These are phyloP conservation scores for Xylariaceae sp. DNA, from an alignment of 2,329 filamentous ascomycete species.

Conservation along the genomic window DNA sequence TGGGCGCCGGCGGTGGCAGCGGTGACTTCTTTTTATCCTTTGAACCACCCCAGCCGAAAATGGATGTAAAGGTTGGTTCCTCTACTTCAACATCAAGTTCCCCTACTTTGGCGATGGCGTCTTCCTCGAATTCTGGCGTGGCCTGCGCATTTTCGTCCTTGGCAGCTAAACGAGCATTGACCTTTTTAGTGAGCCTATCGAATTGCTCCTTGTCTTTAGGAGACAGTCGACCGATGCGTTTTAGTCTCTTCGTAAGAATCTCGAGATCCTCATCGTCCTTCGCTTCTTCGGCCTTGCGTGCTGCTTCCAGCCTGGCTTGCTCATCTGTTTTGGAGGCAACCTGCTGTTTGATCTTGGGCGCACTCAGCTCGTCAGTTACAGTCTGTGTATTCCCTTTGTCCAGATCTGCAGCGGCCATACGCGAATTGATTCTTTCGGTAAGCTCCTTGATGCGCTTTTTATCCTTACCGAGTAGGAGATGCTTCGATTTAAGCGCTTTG, in stretches of 20 bases:
- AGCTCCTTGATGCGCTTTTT: slow-evolving; percentile 15
- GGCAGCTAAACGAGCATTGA: too few species aligned
- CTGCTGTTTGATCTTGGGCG: slow-evolving; percentile 13
- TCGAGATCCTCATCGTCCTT: not conserved
- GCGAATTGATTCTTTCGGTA: slow-evolving; percentile 11
- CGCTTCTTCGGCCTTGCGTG: not conserved
- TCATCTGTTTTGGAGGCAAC: slow-evolving; percentile 17
- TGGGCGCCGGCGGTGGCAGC: slow-evolving; percentile 40
- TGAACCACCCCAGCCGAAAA: slow-evolving; percentile 40
- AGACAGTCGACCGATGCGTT: too few species aligned
- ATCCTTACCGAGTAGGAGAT: slow-evolving; percentile 5
- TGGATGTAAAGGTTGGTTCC: slow-evolving; percentile 10
- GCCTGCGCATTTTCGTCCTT: not conserved
- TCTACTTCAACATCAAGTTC: slow-evolving; percentile 23
- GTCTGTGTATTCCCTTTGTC: not conserved
- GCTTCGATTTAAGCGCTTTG: slow-evolving; percentile 2
- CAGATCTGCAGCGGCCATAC: not conserved
- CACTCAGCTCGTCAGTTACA: slow-evolving; percentile 1
- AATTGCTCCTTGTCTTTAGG: too few species aligned
- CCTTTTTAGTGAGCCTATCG: too few species aligned
- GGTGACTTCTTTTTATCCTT: slow-evolving; percentile 41
- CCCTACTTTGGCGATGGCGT: slow-evolving; percentile 8
- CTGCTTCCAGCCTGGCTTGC: slow-evolving; percentile 8
- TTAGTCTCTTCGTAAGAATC: slow-evolving; percentile 4
- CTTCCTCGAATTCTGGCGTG: slow-evolving; percentile 7